A percentile compares a stretch with the other conserved stretches of the same genome.
These are phyloP conservation scores for Fusarium papillatum DNA, from an alignment of 2,329 filamentous ascomycete genomes.

Conservation along the genomic window DNA sequence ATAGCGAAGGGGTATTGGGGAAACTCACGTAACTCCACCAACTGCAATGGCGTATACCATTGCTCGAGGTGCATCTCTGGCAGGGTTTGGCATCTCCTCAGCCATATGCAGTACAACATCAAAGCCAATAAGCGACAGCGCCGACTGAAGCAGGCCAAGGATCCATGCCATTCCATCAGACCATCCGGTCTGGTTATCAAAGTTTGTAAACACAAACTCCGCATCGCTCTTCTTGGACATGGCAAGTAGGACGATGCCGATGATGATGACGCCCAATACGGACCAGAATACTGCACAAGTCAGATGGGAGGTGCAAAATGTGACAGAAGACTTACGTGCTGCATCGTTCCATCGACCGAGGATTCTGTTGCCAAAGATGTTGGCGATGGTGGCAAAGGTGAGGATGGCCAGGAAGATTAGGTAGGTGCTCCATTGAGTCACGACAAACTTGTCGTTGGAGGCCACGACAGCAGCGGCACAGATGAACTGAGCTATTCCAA, in stretches of 20 bases:
- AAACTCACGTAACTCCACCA: constrained; percentile 55
- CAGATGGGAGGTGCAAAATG: not conserved
- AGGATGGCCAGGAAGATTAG: constrained; percentile 52
- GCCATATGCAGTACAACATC: constrained; percentile 60
- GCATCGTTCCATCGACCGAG: constrained; percentile 56
- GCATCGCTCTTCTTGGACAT: constrained; percentile 55
- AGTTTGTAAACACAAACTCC: constrained; percentile 57
- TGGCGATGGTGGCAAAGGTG: constrained; percentile 42
- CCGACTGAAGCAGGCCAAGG: constrained; percentile 58
- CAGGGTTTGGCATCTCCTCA: constrained; percentile 59
- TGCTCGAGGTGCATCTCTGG: constrained; percentile 55
- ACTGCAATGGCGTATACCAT: constrained; percentile 58
- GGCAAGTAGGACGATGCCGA: constrained; percentile 56
- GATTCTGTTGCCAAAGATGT: constrained; percentile 57
- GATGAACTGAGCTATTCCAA: constrained; percentile 54
- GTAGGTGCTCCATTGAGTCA: constrained; percentile 55
- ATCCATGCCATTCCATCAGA: constrained; percentile 61
- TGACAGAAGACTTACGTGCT: constrained; percentile 46
- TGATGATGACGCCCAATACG: constrained; percentile 54
- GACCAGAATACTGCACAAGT: constrained; percentile 53
- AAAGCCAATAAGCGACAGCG: constrained; percentile 54
- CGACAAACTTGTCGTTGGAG: constrained; percentile 52
- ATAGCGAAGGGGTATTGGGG: accelerated
- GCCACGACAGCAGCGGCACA: constrained; percentile 56
- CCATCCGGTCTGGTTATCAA: constrained; percentile 60